phyloP scores from a whole-genome alignment of 768 basidiomycete species.

The Arthromyces matolae region DNA sequence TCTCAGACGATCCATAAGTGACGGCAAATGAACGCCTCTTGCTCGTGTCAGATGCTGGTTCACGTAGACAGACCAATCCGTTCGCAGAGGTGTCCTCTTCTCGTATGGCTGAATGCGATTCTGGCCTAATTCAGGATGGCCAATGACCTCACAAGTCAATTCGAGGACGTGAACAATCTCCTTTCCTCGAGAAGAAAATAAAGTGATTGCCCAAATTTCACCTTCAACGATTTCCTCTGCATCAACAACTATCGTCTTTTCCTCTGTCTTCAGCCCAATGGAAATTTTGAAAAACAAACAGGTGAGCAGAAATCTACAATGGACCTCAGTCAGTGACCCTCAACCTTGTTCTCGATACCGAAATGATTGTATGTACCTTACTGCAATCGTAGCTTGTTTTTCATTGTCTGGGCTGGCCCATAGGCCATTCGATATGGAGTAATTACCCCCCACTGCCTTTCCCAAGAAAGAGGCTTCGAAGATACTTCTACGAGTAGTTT shows the following conservation, averaged over 20 bases:
- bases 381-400: constrained; percentile 51
- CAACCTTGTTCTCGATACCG: background rate
- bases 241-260: constrained; percentile 35
- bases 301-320: constrained; percentile 56
- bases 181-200: constrained; percentile 19
- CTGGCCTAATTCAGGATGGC: constrained; percentile 24
- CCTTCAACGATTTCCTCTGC: constrained; percentile 48
- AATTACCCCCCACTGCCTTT: constrained; percentile 27
- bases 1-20: constrained; percentile 41
- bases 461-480: constrained; percentile 53
- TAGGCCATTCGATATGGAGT: constrained; percentile 39
- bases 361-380: constrained; percentile 39
- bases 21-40: constrained; percentile 13
- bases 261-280: constrained; percentile 35
- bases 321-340: too few species aligned
- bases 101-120: background rate
- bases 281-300: constrained; percentile 63
- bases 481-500: constrained; percentile 26
- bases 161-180: constrained; percentile 59
- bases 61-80: constrained; percentile 69
- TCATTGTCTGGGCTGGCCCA: constrained; percentile 61
- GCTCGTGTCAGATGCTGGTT: constrained; percentile 15
- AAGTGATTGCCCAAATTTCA: constrained; percentile 60
- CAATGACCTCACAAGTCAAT: constrained; percentile 71
- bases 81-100: constrained; percentile 32